Evolutionary conservation across 148 eudicot species (phyloP), one percentile per base, ranked within the genome.

Genomic region (Chenopodium formosanum): DNA sequence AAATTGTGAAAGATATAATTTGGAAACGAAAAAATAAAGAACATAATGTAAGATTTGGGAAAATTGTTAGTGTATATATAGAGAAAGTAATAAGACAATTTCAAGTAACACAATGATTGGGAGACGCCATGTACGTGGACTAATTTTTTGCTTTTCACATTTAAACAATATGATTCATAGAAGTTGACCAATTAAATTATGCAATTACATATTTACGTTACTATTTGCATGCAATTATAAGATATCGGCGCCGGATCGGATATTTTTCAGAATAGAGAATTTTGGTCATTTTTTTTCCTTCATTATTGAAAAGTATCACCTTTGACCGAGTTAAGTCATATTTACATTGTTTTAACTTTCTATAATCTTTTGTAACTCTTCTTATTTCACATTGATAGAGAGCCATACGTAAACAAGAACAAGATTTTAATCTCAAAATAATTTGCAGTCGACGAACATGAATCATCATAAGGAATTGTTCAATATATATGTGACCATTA

Each of bases 91-190:
- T 5, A 63, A 58, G 72, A 75, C 72, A 16, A 74, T 14, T 19
- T 73, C 50, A 67, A n/a, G 10, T 16, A n/a, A 65, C 22, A 62
- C 23, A 44, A 74, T 48, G 73, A 70, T 78, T 72, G 27, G 73
- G 77, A 67, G 74, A 66, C 73, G 78, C 23, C 44, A 40, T 40
- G 44, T 40, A 40, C 44, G 8, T 40, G 0, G 64, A 53, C 79
- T 80, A 76, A 79, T 79, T 74, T 74, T 82, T 75, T 83, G 82
- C 52, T 40, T 47, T 4, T 40, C 75, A 79, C 82, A 83, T 75
- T 50, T 50, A 12, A 50, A 65, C 65, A 73, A 78, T 65, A 6
- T 40, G 0, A 40, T 40, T 40, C 56, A 78, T 63, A 47, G 53
- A 50, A 9, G 53, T 50, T 50, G 53, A 50, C 53, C 53, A 50